Percentiles rank a stretch among this genome's conserved stretches.
These are phyloP conservation scores for Rhizophagus clarus DNA, from an alignment of 192 early-diverging fungal species.

Conservation along the genomic window DNA sequence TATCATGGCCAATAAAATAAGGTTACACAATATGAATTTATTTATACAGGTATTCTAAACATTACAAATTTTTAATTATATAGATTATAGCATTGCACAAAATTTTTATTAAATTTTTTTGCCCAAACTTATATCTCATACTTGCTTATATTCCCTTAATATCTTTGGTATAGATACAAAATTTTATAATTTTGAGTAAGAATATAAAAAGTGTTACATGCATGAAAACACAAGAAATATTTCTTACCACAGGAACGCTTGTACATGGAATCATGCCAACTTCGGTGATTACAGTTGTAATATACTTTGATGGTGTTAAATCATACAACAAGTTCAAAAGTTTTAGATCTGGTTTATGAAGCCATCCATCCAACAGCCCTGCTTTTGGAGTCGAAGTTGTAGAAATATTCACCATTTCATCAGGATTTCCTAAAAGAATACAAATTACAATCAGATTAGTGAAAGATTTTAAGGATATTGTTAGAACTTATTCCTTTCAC, in stretches of 20 bases:
- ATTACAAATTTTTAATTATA: no score
- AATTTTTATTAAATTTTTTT: no score
- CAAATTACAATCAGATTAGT: background rate
- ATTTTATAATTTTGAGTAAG: background rate
- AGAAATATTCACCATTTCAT: constrained; percentile 72
- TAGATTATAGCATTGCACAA: no score
- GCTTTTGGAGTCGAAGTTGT: constrained; percentile 16
- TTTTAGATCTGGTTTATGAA: constrained; percentile 72
- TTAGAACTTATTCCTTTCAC: background rate
- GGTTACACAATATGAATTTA: no score
- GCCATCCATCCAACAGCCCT: constrained; percentile 65
- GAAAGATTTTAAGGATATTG: background rate
- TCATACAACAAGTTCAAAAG: constrained; percentile 93
- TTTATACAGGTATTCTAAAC: no score
- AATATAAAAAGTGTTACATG: background rate
- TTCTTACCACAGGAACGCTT: constrained; percentile 75
- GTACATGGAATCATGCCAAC: constrained; percentile 90
- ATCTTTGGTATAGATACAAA: background rate
- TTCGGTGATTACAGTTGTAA: constrained; percentile 90
- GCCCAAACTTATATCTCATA: no score
- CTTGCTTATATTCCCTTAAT: background rate
- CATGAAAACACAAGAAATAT: background rate
- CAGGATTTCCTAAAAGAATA: constrained; percentile 46
- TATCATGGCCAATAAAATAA: no score
- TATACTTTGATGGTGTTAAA: constrained; percentile 91